Evolutionary conservation across 192 early-diverging fungal genomes (phyloP), one percentile per base, ranked within the genome.

Genomic region (Backusella tuberculispora): DNA sequence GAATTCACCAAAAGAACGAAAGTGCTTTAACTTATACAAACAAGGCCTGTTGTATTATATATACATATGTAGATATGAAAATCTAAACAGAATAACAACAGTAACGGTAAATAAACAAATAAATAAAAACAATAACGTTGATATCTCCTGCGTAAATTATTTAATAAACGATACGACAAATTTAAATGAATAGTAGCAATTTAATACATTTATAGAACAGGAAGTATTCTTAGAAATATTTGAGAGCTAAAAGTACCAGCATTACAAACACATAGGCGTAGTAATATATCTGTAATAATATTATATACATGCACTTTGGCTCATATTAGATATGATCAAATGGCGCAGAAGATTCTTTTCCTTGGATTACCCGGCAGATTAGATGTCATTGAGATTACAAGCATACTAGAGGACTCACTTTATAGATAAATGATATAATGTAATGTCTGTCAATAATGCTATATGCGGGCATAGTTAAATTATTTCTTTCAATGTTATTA

Each of bases 171-270:
- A 24, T 60, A 10, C 10, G 24, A 26, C 10, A 26, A 26, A 60
- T 60, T 60, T 60, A 60, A 60, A 60, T 60, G 53, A 60, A 60
- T 60, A 60, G 53, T 60, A 60, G 13, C 7, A 60, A 24, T 26
- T 60, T 60, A 60, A 60, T 60, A 24, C 53, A 26, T 60, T 4
- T 24, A 60, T 60, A 60, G 21, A 2, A 3, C 26, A 24, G 10
- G 9, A 8, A 24, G 10, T 60, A 8, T 24, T 0, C 5, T 12
- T 26, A 21, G n/a, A 53, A 60, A 12, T 60, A 60, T 60, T 60
- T 60, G 24, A 60, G 26, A 26, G 12, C 13, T 12, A 12, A 60
- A 26, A 24, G 53, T 9, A 19, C 5, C 53, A 24, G 17, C 1
- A 26, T 3, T 7, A 60, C 21, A 26, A 26, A 0, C 21, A 26